Base-by-base conservation (phyloP, 2,329 filamentous ascomycete genomes). In the Lasiodiplodia sp. region DNA sequence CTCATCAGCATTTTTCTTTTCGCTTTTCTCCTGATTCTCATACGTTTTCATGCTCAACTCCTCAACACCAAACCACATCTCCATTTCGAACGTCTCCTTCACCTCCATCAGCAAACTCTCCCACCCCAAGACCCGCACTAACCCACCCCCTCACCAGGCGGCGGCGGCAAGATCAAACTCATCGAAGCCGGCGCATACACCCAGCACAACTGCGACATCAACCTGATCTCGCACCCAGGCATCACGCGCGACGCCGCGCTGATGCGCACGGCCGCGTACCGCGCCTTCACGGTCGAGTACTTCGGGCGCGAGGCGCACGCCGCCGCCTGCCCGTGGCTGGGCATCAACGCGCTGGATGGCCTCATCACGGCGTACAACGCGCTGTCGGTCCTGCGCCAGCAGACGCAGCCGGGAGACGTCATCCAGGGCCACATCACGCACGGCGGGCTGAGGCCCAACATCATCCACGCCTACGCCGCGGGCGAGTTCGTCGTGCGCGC, bases 231-330 rank as follows among this genome's bases (percentile, higher is more conserved):
- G 3, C 79, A 81, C 68, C 79, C 79, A 4, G 76, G 77, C 11
- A 77, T 76, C 21, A 68, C 68, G 11, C 71, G 76, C 4, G 82
- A 86, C 68, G 79, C 78, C 12, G 83, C 85, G 0, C 78, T 87
- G 4, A 83, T 86, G 68, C 80, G 83, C 2, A 88, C 86, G 0
- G 82, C 84, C 3, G 86, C 86, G 5, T 87, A 84, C 71, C 73
- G 78, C 4, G 78, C 80, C 52, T 81, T 88, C 70, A 81, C 80
- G 23, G 85, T 85, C 0, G 83, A 84, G 18, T 89, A 86, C 70
- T 81, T 82, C 80, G 78, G 78, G 47, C 75, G 75, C 69, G 78
- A 76, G 68, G 76, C 77, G 14, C 78, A 80, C 63, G 79, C 79
- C 2, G 78, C 79, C 11, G 78, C 78, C 2, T 68, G 71, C 8